These are phyloP conservation scores for Mortierella sp. DNA, from an alignment of 371 early-diverging fungal species.

Conservation along the genomic window DNA sequence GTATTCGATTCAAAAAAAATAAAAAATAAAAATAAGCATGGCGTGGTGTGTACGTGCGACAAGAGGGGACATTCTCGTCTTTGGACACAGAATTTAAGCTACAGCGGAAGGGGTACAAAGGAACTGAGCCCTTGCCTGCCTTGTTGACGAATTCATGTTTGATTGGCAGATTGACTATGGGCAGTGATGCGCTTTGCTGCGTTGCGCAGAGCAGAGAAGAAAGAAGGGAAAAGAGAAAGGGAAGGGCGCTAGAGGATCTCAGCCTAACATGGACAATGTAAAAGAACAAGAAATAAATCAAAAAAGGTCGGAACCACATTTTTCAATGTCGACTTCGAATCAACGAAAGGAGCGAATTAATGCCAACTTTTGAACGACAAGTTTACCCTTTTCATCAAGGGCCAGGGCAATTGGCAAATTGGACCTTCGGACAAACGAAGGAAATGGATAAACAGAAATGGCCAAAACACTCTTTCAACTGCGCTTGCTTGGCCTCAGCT, in stretches of 20 bases:
- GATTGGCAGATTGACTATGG: neutral
- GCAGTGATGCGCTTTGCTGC: neutral
- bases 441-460: neutral
- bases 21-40: neutral
- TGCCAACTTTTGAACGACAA: neutral
- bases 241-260: neutral
- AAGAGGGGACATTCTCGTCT: constrained; percentile 2
- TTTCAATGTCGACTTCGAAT: neutral
- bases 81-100: neutral
- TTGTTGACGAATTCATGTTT: neutral
- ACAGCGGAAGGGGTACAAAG: neutral
- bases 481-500: constrained; percentile 8
- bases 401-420: neutral
- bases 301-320: neutral
- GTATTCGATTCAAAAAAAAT: neutral
- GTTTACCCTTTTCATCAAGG: neutral
- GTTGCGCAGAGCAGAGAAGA: constrained; percentile 9
- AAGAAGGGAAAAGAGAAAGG: neutral
- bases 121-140: neutral
- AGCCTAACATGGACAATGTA: neutral
- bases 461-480: neutral
- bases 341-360: neutral
- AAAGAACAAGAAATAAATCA: too few species aligned
- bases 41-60: neutral
- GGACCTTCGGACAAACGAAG: constrained; percentile 5